phyloP scores from a whole-genome alignment of 2,329 filamentous ascomycete genomes.

The Alternaria tenuissima region DNA sequence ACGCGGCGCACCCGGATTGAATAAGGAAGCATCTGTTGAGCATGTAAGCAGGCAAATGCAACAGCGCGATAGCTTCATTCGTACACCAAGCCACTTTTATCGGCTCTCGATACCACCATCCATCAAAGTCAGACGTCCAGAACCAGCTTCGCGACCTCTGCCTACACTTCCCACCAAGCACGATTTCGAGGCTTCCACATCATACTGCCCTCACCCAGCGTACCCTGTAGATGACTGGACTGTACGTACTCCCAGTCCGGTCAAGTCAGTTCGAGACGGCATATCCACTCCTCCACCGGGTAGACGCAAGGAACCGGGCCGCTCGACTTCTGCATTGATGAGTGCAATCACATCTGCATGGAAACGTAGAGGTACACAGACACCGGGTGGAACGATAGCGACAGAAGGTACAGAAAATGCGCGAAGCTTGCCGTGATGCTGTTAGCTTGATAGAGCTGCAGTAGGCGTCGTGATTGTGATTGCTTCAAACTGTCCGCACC shows the following conservation, averaged over 20 bases:
- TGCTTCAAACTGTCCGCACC: not conserved
- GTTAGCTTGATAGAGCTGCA: not conserved
- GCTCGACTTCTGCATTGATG: constrained; percentile 30
- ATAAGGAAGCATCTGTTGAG: not conserved
- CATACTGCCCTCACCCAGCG: constrained; percentile 34
- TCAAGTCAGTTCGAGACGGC: constrained; percentile 29
- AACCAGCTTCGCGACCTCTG: constrained; percentile 16
- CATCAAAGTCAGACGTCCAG: constrained; percentile 26
- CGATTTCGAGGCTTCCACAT: constrained; percentile 20
- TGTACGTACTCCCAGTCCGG: constrained; percentile 39
- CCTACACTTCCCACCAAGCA: constrained; percentile 31
- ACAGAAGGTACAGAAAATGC: constrained; percentile 1
- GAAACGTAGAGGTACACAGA: constrained; percentile 29
- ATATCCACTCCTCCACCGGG: constrained; percentile 32
- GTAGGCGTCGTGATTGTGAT: not conserved
- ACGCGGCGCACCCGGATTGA: constrained; percentile 16
- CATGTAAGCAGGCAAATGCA: not conserved
- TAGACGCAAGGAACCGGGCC: constrained; percentile 19
- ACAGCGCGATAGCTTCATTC: constrained; percentile 12
- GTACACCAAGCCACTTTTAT: constrained; percentile 18
- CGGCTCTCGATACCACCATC: constrained; percentile 39
- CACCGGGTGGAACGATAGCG: not conserved
- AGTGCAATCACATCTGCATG: constrained; percentile 32
- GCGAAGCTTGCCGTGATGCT: constrained; percentile 18
- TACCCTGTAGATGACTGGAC: constrained; percentile 39